These are phyloP conservation scores for Salix koriyanagi DNA, from an alignment of 345 rosid genomes.

Conservation along the genomic window DNA sequence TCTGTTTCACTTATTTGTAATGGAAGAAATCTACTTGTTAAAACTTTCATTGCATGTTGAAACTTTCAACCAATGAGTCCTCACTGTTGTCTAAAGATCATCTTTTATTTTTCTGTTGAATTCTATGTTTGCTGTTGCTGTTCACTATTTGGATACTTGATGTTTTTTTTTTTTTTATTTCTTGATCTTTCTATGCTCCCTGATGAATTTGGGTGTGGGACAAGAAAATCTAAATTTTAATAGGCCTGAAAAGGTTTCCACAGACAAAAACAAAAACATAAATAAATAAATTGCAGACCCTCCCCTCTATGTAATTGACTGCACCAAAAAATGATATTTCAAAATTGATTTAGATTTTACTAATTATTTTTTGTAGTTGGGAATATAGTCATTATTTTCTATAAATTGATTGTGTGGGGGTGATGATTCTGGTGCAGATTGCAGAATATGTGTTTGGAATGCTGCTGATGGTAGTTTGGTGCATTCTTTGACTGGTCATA, in stretches of 20 bases:
- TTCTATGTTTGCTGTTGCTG: background rate
- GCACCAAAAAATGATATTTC: background rate
- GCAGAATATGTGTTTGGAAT: constrained; percentile 99
- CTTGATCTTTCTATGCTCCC: background rate
- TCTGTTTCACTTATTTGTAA: background rate
- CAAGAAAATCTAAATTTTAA: background rate
- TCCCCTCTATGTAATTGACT: background rate
- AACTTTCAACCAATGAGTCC: background rate
- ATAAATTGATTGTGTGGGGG: background rate
- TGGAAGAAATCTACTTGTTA: background rate
- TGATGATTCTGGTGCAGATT: constrained; percentile 53
- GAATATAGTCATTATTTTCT: background rate
- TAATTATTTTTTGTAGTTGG: background rate
- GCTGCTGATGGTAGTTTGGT: constrained; percentile 95
- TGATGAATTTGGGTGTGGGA: background rate
- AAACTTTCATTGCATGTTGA: background rate
- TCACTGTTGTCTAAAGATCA: background rate
- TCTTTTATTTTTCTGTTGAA: background rate
- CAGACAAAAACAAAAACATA: background rate
- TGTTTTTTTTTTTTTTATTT: background rate
- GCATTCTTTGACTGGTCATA: constrained; percentile 95
- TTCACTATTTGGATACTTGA: background rate
- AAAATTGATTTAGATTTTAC: background rate
- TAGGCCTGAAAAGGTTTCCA: background rate
- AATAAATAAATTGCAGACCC: background rate